phyloP scores from a whole-genome alignment of 108 stramenopile species.

The Nitzschia sp. region DNA sequence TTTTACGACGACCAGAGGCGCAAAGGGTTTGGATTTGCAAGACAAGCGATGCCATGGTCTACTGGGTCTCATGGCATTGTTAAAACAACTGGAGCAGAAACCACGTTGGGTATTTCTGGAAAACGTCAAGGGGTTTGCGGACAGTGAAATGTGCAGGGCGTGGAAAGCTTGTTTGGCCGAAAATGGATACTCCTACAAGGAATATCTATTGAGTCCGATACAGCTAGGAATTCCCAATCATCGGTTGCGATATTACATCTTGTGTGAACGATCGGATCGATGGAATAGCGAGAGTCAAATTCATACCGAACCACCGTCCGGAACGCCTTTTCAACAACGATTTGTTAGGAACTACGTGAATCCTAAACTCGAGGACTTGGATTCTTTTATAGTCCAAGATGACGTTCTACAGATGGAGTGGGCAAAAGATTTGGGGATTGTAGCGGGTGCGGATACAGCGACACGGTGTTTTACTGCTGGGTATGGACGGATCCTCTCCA shows the following conservation, averaged over 20 bases:
- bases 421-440: slow-evolving; percentile 40
- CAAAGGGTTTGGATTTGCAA: slow-evolving; percentile 40
- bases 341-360: slow-evolving; percentile 16
- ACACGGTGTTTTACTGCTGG: slow-evolving; percentile 59
- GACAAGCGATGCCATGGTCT: slow-evolving; percentile 48
- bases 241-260: slow-evolving; percentile 48
- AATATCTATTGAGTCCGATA: slow-evolving; percentile 38
- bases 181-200: slow-evolving; percentile 31
- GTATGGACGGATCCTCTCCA: slow-evolving; percentile 45
- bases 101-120: slow-evolving; percentile 52
- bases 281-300: slow-evolving; percentile 10
- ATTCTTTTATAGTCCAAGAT: slow-evolving; percentile 21
- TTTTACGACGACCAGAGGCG: slow-evolving; percentile 42
- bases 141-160: slow-evolving; percentile 20
- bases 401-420: slow-evolving; percentile 31
- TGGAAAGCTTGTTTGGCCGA: slow-evolving; percentile 31
- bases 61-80: slow-evolving; percentile 24
- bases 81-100: slow-evolving; percentile 7
- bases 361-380: neutral
- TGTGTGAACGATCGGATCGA: slow-evolving; percentile 35
- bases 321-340: neutral
- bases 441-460: slow-evolving; percentile 21
- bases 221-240: slow-evolving; percentile 58
- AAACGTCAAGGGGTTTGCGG: slow-evolving; percentile 53
- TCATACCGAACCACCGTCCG: neutral